phyloP scores from a whole-genome alignment of 1,284 basidiomycete species.

The Irpex sp. region DNA sequence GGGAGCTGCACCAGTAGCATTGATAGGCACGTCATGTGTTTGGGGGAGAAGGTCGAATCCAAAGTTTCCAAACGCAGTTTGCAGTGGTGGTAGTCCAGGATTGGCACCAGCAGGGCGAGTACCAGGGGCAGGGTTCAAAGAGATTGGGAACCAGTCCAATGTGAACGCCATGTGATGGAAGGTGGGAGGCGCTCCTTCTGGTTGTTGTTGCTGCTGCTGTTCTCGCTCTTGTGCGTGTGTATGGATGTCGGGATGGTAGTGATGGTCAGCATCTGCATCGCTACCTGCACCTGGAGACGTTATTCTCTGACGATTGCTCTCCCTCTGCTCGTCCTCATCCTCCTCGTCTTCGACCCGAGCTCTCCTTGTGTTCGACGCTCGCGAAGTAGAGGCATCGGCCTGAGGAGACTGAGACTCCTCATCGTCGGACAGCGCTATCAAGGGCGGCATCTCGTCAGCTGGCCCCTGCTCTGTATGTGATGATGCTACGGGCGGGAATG shows the following conservation, averaged over 20 bases:
- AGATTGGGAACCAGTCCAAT: conserved; percentile 18
- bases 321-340: conserved; percentile 22
- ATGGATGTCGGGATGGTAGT: conserved; percentile 12
- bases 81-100: not conserved
- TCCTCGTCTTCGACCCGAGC: conserved; percentile 24
- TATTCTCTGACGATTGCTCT: conserved; percentile 25
- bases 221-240: conserved; percentile 1
- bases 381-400: not conserved
- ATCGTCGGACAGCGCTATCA: not conserved
- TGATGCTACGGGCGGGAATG: not conserved
- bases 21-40: not conserved
- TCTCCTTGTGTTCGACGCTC: conserved; percentile 10
- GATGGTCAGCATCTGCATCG: conserved; percentile 14
- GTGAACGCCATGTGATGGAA: conserved; percentile 16
- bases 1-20: not conserved
- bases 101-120: not conserved
- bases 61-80: not conserved
- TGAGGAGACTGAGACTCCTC: not conserved
- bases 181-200: conserved; percentile 8
- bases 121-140: not conserved
- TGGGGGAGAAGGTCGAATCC: not conserved
- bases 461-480: not conserved
- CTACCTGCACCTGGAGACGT: conserved; percentile 15
- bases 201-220: not conserved
- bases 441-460: not conserved